Percentiles rank a stretch among this genome's conserved stretches.
These are phyloP conservation scores for Wickerhamiella dianesei DNA, from an alignment of 805 yeast genomes.

Conservation along the genomic window DNA sequence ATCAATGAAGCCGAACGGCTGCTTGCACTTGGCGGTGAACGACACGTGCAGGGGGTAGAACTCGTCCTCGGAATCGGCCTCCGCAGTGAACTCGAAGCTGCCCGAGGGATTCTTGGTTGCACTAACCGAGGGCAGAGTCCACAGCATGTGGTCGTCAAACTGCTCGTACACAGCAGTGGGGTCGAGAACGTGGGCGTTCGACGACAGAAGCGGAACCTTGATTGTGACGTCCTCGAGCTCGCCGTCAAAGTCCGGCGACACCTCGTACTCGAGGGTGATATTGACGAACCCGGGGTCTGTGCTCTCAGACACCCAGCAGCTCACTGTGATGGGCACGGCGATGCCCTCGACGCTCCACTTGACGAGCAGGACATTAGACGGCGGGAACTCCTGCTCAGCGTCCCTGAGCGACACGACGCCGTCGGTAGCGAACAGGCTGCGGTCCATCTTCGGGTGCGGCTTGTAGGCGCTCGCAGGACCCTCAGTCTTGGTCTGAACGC, in stretches of 20 bases:
- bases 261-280: slow-evolving; percentile 82
- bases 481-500: slow-evolving; percentile 42
- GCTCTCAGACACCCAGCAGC: slow-evolving; percentile 68
- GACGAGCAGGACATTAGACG: slow-evolving; percentile 80
- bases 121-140: slow-evolving; percentile 43
- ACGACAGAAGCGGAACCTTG: slow-evolving; percentile 54
- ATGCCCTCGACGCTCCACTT: slow-evolving; percentile 70
- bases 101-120: slow-evolving; percentile 40
- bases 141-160: slow-evolving; percentile 59
- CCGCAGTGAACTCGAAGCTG: slow-evolving; percentile 65
- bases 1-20: slow-evolving; percentile 52
- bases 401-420: slow-evolving; percentile 64
- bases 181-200: slow-evolving; percentile 37
- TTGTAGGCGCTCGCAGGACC: slow-evolving; percentile 56
- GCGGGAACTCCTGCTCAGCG: slow-evolving; percentile 67
- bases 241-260: slow-evolving; percentile 35
- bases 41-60: slow-evolving; percentile 77
- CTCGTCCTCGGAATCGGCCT: slow-evolving; percentile 63
- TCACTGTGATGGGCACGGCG: slow-evolving; percentile 54
- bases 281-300: slow-evolving; percentile 43
- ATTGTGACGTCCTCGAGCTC: slow-evolving; percentile 40
- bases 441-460: slow-evolving; percentile 94
- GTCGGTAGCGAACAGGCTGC: slow-evolving; percentile 44
- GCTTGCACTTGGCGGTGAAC: slow-evolving; percentile 30
- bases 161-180: slow-evolving; percentile 27